Evolutionary conservation across 352 stramenopile species (phyloP).

Genomic region (Globisporangium nodosum): DNA sequence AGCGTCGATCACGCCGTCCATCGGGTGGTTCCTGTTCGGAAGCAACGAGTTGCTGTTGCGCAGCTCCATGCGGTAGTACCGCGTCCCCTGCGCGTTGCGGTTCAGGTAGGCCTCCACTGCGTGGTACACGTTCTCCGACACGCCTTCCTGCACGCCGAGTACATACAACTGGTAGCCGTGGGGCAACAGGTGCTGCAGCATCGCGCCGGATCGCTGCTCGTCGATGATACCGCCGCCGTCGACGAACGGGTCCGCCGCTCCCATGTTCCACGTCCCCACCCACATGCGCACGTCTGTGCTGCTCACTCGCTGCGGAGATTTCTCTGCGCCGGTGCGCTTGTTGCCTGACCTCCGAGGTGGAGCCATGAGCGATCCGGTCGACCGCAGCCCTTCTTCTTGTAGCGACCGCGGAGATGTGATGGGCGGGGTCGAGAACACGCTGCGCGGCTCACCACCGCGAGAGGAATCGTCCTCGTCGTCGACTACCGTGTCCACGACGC

Average conservation of each 20-base stretch:
- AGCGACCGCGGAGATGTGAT: constrained; percentile 66
- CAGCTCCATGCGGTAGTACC: constrained; percentile 72
- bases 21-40: constrained; percentile 57
- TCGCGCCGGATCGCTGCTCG: constrained; percentile 54
- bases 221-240: constrained; percentile 71
- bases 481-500: constrained; percentile 22
- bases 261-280: constrained; percentile 87
- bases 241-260: constrained; percentile 70
- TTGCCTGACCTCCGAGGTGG: constrained; percentile 4
- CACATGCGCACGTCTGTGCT: constrained; percentile 65
- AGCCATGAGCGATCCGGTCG: constrained; percentile 31
- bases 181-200: constrained; percentile 74
- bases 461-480: constrained; percentile 24
- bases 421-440: constrained; percentile 4
- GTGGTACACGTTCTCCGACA: constrained; percentile 83
- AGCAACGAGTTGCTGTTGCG: constrained; percentile 69
- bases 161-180: constrained; percentile 86
- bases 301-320: constrained; percentile 26
- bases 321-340: constrained; percentile 4
- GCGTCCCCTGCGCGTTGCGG: constrained; percentile 44
- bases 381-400: constrained; percentile 45
- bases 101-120: constrained; percentile 73
- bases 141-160: constrained; percentile 79
- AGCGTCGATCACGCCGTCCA: constrained; percentile 69
- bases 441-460: constrained; percentile 8